phyloP scores from a whole-genome alignment of 257 asterid genomes.

The Coffea eugenioides region DNA sequence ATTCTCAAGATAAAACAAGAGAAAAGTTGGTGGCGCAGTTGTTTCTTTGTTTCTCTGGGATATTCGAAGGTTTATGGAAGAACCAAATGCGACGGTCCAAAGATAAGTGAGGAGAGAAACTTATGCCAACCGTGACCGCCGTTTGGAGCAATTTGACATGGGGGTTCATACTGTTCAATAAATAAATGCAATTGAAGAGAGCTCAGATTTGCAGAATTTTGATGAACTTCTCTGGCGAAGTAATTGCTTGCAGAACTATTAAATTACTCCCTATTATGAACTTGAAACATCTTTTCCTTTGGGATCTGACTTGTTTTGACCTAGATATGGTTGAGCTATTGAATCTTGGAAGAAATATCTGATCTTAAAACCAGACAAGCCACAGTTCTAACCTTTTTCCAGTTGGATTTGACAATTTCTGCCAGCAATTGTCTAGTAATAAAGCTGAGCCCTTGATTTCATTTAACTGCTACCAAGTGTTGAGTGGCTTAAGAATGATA shows the following conservation, averaged over 20 bases:
- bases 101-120: neutral
- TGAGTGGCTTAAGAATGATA: neutral
- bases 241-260: conserved; percentile 5
- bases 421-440: conserved; percentile 8
- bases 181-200: conserved; percentile 1
- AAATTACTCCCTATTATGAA: neutral
- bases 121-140: neutral
- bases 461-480: neutral
- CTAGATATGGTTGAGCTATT: conserved; percentile 12
- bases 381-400: conserved; percentile 2
- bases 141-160: conserved; percentile 1
- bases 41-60: conserved; percentile 4
- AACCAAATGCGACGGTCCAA: neutral
- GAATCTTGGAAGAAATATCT: conserved; percentile 11
- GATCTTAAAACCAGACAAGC: conserved; percentile 19
- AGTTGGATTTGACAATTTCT: conserved; percentile 19
- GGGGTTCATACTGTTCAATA: neutral
- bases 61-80: neutral
- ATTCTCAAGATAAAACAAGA: neutral
- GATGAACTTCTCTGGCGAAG: neutral
- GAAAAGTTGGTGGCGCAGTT: neutral
- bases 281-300: neutral
- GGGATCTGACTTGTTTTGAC: conserved; percentile 26
- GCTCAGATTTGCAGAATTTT: neutral
- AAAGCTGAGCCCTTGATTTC: conserved; percentile 5